These are phyloP conservation scores for Botrytis deweyae DNA, from an alignment of 2,329 filamentous ascomycete species.

Conservation along the genomic window DNA sequence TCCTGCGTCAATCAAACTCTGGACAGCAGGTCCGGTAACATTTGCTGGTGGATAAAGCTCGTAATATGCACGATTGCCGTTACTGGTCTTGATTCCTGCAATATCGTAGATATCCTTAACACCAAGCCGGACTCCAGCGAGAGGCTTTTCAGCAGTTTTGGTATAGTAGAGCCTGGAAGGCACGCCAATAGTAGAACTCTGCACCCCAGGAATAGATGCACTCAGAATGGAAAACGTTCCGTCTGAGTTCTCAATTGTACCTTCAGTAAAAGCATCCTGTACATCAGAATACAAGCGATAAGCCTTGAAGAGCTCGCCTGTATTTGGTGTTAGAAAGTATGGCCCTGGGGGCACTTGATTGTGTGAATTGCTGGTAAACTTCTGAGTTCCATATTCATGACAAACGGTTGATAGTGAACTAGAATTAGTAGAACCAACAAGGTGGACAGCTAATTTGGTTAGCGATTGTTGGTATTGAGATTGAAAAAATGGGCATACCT, in stretches of 20 bases:
- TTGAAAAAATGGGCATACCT: conserved; percentile 21
- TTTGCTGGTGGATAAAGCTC: conserved; percentile 49
- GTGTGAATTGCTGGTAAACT: conserved; percentile 26
- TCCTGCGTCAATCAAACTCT: conserved; percentile 58
- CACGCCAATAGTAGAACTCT: conserved; percentile 50
- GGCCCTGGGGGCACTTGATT: conserved; percentile 45
- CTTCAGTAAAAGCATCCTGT: conserved; percentile 50
- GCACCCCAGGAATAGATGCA: conserved; percentile 43
- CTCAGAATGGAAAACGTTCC: conserved; percentile 46
- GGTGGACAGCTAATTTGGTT: conserved; percentile 17
- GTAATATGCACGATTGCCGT: conserved; percentile 59
- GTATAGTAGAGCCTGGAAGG: conserved; percentile 61
- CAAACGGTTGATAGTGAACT: conserved; percentile 26
- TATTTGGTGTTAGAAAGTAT: conserved; percentile 48
- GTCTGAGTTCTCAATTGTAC: conserved; percentile 41
- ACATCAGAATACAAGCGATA: conserved; percentile 52
- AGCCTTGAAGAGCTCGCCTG: conserved; percentile 48
- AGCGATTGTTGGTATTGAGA: not conserved
- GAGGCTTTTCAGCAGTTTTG: conserved; percentile 52
- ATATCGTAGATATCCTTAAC: conserved; percentile 64
- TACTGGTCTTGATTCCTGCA: conserved; percentile 54
- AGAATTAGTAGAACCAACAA: conserved; percentile 12
- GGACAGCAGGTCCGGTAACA: conserved; percentile 51
- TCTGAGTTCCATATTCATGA: conserved; percentile 29
- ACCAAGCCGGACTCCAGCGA: conserved; percentile 59